Conservation (phyloP, 805 yeast species). For the Candida quercuum region DNA sequence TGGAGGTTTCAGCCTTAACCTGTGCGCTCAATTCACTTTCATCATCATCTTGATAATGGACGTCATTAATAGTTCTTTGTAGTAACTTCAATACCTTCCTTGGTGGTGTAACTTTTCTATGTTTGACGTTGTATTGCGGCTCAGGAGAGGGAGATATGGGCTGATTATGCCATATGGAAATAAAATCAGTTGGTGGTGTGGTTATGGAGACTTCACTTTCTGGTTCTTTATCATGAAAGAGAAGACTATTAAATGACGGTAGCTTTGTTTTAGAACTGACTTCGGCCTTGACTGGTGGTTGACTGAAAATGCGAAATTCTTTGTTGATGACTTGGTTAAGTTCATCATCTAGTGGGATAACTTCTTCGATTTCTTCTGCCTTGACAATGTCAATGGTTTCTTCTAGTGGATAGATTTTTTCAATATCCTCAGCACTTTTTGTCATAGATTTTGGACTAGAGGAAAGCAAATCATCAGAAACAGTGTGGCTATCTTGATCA, state of each 20-base stretch:
- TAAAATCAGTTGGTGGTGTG: constrained; percentile 18
- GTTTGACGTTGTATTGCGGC: constrained; percentile 17
- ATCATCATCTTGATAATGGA: constrained; percentile 9
- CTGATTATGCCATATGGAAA: constrained; percentile 25
- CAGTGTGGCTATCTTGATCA: too few species aligned
- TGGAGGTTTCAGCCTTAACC: constrained; percentile 5
- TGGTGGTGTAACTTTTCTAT: constrained; percentile 18
- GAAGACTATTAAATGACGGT: constrained; percentile 18
- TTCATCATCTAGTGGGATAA: constrained; percentile 14
- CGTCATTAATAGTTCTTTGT: constrained; percentile 12
- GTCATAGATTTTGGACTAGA: too few species aligned
- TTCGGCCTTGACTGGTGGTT: constrained; percentile 4
- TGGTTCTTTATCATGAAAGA: constrained; percentile 22
- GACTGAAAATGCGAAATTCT: constrained; percentile 6
- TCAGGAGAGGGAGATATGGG: constrained; percentile 21
- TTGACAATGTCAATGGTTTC: neutral
- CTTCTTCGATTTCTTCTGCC: constrained; percentile 3
- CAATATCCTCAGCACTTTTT: too few species aligned
- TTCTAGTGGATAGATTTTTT: neutral
- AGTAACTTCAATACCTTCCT: constrained; percentile 16
- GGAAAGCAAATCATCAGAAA: too few species aligned
- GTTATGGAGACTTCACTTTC: constrained; percentile 1
- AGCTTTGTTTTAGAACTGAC: constrained; percentile 3
- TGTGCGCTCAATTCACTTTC: constrained; percentile 4
- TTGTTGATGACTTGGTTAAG: constrained; percentile 7